These are phyloP conservation scores for Aureobasidium sp. DNA, from an alignment of 2,329 filamentous ascomycete species.

Conservation along the genomic window DNA sequence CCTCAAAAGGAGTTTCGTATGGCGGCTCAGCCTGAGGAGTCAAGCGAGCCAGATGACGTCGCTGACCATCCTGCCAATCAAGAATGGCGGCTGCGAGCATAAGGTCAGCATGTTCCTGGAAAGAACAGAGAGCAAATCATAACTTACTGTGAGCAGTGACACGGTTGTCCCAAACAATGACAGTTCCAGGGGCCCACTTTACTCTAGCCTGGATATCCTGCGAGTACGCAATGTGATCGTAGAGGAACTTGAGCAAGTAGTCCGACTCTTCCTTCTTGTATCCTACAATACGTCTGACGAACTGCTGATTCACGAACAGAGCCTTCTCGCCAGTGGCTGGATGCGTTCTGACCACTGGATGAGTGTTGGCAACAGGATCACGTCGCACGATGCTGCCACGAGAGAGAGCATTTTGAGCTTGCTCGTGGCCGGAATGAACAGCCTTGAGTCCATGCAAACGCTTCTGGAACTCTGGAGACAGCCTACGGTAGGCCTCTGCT, in stretches of 20 bases:
- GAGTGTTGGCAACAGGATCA: conserved; percentile 65
- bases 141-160: conserved; percentile 57
- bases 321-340: conserved; percentile 77
- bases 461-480: conserved; percentile 73
- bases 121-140: conserved; percentile 25
- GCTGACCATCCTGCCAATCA: conserved; percentile 73
- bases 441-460: conserved; percentile 74
- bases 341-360: conserved; percentile 75
- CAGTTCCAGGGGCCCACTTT: conserved; percentile 71
- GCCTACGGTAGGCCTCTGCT: conserved; percentile 70
- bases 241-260: conserved; percentile 67
- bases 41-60: conserved; percentile 72
- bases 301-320: conserved; percentile 75
- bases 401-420: conserved; percentile 62
- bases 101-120: background rate
- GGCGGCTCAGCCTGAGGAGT: conserved; percentile 76
- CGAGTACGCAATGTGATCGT: conserved; percentile 64
- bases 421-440: conserved; percentile 73
- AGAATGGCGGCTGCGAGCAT: conserved; percentile 52
- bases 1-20: conserved; percentile 54
- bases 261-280: conserved; percentile 85
- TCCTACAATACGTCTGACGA: conserved; percentile 73
- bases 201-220: conserved; percentile 68
- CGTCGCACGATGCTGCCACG: conserved; percentile 65
- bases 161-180: conserved; percentile 82